A percentile compares a stretch with the other conserved stretches of the same genome.
These are phyloP conservation scores for Hibiscus trionum DNA, from an alignment of 345 rosid genomes.

Conservation along the genomic window DNA sequence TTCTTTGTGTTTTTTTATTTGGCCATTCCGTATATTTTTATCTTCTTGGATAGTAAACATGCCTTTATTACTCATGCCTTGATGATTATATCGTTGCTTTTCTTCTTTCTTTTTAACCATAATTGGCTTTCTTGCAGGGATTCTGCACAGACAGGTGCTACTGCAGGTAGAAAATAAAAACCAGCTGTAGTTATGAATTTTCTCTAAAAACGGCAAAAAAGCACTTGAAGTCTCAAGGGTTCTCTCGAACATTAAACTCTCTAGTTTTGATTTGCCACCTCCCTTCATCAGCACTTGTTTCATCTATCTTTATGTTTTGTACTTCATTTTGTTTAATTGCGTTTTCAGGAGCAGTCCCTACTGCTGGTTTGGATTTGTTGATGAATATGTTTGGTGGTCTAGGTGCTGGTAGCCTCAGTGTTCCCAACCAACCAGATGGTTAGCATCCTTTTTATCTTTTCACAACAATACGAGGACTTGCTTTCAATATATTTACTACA, in stretches of 20 bases:
- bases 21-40: background rate
- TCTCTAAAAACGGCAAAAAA: background rate
- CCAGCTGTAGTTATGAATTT: background rate
- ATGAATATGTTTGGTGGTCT: conserved; percentile 92
- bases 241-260: background rate
- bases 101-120: background rate
- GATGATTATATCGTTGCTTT: background rate
- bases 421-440: conserved; percentile 59
- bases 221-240: background rate
- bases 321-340: background rate
- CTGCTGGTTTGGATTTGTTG: conserved; percentile 50
- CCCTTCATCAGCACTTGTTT: no score
- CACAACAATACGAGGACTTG: background rate
- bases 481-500: background rate
- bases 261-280: conserved; percentile 3
- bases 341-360: conserved; percentile 34
- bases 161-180: conserved; percentile 34
- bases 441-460: conserved; percentile 14
- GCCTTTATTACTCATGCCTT: background rate
- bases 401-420: conserved; percentile 63
- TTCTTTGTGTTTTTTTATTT: background rate
- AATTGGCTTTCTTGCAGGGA: conserved; percentile 34
- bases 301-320: background rate
- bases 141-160: conserved; percentile 40
- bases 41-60: background rate